phyloP scores from a whole-genome alignment of 73 alveolate species.

The Tetrahymena borealis region DNA sequence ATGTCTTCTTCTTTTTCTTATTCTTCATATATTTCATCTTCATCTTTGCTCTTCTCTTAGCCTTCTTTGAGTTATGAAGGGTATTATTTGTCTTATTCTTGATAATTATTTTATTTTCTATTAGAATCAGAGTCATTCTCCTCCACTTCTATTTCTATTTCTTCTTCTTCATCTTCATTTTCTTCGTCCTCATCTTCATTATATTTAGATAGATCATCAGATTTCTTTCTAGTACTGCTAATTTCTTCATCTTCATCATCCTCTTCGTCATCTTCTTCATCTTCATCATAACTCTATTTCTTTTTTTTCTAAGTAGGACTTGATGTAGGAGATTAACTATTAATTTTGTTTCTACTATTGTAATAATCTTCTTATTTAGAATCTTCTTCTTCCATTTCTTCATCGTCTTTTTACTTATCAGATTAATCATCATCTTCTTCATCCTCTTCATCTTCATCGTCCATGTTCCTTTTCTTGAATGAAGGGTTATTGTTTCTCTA shows the following conservation, averaged over 20 bases:
- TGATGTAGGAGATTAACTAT: neutral
- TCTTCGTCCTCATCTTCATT: neutral
- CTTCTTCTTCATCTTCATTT: constrained; percentile 14
- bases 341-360: neutral
- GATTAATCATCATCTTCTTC: constrained; percentile 8
- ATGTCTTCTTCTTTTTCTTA: neutral
- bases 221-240: neutral
- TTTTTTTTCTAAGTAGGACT: neutral
- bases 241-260: neutral
- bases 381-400: neutral
- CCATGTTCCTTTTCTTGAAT: neutral
- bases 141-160: constrained; percentile 3
- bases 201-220: neutral
- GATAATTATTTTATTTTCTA: neutral
- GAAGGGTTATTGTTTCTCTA: neutral
- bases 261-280: neutral
- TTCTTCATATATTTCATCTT: neutral
- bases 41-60: neutral
- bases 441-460: constrained; percentile 13
- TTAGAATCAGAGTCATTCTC: constrained; percentile 9
- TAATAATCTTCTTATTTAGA: neutral
- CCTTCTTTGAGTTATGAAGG: neutral
- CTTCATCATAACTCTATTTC: neutral
- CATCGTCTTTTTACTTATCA: neutral
- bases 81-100: neutral